Base-by-base conservation (phyloP, 768 basidiomycete species). In the Hebeloma cylindrosporum region DNA sequence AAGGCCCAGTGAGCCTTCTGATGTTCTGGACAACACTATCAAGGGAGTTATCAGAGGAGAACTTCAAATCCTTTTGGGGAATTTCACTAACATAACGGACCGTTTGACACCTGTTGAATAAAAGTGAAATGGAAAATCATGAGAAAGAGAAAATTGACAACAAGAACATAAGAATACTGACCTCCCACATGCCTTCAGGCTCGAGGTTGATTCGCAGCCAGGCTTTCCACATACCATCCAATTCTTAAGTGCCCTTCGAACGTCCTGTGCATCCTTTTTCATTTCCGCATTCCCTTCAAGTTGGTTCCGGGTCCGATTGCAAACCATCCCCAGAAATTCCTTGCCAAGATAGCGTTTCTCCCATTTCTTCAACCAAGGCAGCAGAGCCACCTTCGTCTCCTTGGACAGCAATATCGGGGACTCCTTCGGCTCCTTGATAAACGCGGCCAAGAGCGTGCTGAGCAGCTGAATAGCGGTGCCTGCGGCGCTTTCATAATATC, bases 21-120 rank as follows among this genome's bases (percentile, higher is more conserved):
- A 36, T 64, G 62, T 32, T 60, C 62, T 11, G 52, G 45, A 14
- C 39, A 55, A 51, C 63, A 61, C 61, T 61, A 27, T 6, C 5
- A 39, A 14, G 8, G 17, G 7, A 25, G 23, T 18, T 30, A 16
- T 14, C 23, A 30, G 34, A 43, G 20, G 5, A 45, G 18, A 17
- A 7, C 3, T 33, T 6, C 9, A 5, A n/a, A 8, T 20, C 1
- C n/a, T 17, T 20, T 9, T 13, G n/a, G 26, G 16, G 13, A 21
- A 18, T 14, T 3, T 28, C 7, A 50, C 50, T 51, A n/a, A 58
- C 50, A 32, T 52, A 52, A 33, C 51, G 56, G n/a, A 57, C 51
- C 23, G 56, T 57, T 32, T 57, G 50, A 34, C 56, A 57, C 32
- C 56, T 57, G 27, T 7, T n/a, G n/a, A 25, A 21, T 11, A 36